Conservation (phyloP, 345 rosid genomes). For the Eucalyptus rudis region DNA sequence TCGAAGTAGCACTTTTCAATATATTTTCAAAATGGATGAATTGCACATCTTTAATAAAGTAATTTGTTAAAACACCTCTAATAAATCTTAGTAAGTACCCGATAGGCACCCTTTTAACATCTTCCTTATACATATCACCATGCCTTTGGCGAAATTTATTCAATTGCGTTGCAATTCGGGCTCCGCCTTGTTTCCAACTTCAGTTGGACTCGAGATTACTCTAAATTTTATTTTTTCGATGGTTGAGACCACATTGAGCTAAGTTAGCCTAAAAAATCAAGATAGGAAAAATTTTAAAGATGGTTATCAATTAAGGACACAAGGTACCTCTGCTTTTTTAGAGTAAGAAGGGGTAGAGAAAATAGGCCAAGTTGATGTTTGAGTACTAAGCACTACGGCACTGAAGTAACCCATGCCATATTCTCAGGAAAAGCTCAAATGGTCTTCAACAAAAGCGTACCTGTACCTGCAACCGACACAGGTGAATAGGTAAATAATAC, state of each 20-base stretch:
- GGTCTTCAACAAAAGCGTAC: rapidly evolving
- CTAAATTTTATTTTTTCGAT: neutral
- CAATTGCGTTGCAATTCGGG: neutral
- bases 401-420: no score
- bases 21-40: neutral
- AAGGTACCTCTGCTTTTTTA: no score
- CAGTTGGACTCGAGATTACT: neutral
- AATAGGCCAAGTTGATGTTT: neutral
- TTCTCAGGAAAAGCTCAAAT: rapidly evolving
- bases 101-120: neutral
- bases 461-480: rapidly evolving
- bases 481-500: no score
- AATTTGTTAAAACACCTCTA: neutral
- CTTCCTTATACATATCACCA: neutral
- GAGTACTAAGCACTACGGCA: neutral
- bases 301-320: neutral
- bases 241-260: neutral
- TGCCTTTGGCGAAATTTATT: neutral
- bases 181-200: neutral
- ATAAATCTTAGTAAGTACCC: neutral
- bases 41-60: neutral
- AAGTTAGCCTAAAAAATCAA: neutral
- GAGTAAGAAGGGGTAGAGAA: neutral
- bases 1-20: neutral
- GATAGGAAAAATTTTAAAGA: neutral